These are phyloP conservation scores for Neonectria neomacrospora DNA, from an alignment of 2,329 filamentous ascomycete genomes.

Conservation along the genomic window DNA sequence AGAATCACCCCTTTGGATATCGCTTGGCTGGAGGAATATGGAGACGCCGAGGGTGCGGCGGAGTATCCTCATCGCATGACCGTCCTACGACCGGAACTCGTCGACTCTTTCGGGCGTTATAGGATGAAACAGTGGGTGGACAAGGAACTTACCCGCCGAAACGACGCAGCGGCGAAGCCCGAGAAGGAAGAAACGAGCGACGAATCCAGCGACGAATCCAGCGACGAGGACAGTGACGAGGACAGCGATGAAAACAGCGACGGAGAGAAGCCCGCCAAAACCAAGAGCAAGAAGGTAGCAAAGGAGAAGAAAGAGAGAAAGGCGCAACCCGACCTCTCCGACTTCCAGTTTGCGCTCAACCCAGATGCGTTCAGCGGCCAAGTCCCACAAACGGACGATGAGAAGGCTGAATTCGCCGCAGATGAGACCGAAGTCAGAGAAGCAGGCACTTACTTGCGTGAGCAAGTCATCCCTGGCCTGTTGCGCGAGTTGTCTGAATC, in stretches of 20 bases:
- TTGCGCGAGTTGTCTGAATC: conserved; percentile 89
- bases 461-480: conserved; percentile 84
- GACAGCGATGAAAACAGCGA: conserved; percentile 42
- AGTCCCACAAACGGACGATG: conserved; percentile 86
- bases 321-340: conserved; percentile 82
- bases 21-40: conserved; percentile 84
- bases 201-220: conserved; percentile 50
- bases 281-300: conserved; percentile 28
- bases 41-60: conserved; percentile 54
- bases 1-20: conserved; percentile 93
- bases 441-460: conserved; percentile 81
- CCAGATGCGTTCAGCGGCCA: conserved; percentile 97
- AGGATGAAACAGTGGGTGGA: conserved; percentile 93
- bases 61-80: conserved; percentile 97
- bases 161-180: conserved; percentile 47
- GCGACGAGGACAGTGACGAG: conserved; percentile 36
- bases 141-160: conserved; percentile 75
- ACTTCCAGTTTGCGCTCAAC: conserved; percentile 90
- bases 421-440: conserved; percentile 91
- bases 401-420: conserved; percentile 82
- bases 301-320: conserved; percentile 46
- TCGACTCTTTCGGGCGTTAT: conserved; percentile 84
- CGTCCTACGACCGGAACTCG: conserved; percentile 87
- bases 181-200: conserved; percentile 46
- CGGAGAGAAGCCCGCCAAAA: conserved; percentile 42